Percentiles rank a stretch among this genome's conserved stretches.
phyloP scores from a whole-genome alignment of 139 green algal species.

The Yamagishiella unicocca region DNA sequence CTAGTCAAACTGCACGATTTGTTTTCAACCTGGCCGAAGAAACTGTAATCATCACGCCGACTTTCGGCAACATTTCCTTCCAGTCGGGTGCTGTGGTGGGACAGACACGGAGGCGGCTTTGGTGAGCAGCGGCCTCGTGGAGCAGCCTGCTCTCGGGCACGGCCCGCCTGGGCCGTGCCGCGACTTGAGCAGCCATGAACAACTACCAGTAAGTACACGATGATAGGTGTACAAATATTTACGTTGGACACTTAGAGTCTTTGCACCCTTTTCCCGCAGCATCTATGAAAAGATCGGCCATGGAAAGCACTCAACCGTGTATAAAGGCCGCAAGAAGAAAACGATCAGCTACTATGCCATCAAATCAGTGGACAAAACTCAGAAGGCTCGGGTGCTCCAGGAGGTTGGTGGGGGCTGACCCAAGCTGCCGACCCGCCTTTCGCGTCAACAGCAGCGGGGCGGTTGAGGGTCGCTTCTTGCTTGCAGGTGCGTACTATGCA shows the following conservation, averaged over 20 bases:
- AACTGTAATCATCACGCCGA: constrained; percentile 1
- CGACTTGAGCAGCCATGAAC: constrained; percentile 41
- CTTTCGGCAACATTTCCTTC: background rate
- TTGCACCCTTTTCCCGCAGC: too few species aligned
- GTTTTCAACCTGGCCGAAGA: background rate
- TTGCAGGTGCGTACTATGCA: constrained; percentile 89
- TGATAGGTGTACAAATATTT: background rate
- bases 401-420: too few species aligned
- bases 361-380: constrained; percentile 92
- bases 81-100: background rate
- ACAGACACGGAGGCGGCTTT: constrained; percentile 10
- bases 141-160: background rate
- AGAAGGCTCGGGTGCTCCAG: constrained; percentile 89
- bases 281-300: constrained; percentile 94
- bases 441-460: too few species aligned
- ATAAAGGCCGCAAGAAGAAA: constrained; percentile 95
- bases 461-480: background rate
- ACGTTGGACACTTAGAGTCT: background rate
- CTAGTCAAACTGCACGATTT: constrained; percentile 14
- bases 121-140: background rate
- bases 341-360: constrained; percentile 96
- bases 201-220: constrained; percentile 49
- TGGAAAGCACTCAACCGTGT: constrained; percentile 93
- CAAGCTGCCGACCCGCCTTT: too few species aligned
- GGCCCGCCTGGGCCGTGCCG: constrained; percentile 24